These are phyloP conservation scores for Heritiera fomes DNA, from an alignment of 345 rosid species.

Conservation along the genomic window DNA sequence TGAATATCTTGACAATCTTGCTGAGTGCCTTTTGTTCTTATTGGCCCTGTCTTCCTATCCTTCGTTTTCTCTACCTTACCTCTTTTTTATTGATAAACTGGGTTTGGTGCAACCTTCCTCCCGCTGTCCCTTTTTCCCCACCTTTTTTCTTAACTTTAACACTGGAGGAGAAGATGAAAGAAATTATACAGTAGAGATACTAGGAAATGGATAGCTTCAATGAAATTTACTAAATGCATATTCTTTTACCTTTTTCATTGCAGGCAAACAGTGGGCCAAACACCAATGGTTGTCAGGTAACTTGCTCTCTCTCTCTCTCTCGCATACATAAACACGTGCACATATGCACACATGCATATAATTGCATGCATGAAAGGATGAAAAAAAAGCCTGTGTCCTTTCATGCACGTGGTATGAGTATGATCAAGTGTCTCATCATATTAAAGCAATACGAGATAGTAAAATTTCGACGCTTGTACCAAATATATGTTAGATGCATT, in stretches of 20 bases:
- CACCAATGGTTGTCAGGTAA: slow-evolving; percentile 92
- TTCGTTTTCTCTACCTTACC: background rate
- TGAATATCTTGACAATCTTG: background rate
- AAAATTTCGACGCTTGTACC: background rate
- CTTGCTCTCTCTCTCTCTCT: background rate
- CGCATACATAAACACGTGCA: background rate
- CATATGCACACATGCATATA: no score
- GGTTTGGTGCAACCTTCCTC: background rate
- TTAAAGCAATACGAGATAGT: background rate
- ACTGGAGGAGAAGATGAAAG: background rate
- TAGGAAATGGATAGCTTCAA: background rate
- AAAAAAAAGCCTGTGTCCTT: background rate
- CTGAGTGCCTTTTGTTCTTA: background rate
- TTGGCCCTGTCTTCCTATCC: background rate
- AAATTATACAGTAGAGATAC: background rate
- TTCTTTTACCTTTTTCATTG: slow-evolving; percentile 22
- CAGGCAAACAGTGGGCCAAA: slow-evolving; percentile 95
- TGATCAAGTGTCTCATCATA: background rate
- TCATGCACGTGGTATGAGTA: background rate
- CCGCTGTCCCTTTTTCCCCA: background rate
- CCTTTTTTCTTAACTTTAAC: background rate
- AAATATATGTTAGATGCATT: background rate
- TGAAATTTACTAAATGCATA: background rate
- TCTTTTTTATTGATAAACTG: background rate
- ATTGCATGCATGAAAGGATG: background rate